Percentiles rank a stretch among this genome's conserved stretches.
Evolutionary conservation across 768 basidiomycete genomes (phyloP).

Genomic region (Jaapia argillacea): DNA sequence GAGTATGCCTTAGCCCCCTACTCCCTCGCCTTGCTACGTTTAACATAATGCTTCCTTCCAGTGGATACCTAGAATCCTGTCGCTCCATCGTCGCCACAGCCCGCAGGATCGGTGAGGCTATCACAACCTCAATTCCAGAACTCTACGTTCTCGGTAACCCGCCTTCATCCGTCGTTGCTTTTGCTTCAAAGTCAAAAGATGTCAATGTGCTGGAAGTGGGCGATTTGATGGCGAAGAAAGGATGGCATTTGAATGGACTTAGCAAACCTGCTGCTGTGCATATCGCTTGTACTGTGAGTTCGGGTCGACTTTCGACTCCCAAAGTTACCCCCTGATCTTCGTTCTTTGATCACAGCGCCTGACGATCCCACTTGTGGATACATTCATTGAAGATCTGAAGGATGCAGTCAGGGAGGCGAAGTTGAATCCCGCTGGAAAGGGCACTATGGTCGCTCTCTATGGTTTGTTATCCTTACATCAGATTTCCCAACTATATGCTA

Average conservation of each 20-base stretch:
- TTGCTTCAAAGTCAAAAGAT: slow-evolving; percentile 40
- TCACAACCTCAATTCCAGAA: slow-evolving; percentile 65
- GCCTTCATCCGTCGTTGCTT: slow-evolving; percentile 84
- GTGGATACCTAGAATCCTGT: slow-evolving; percentile 86
- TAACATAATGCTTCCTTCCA: slow-evolving; percentile 17
- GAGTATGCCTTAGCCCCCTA: slow-evolving; percentile 38
- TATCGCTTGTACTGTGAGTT: slow-evolving; percentile 83
- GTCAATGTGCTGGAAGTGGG: slow-evolving; percentile 84
- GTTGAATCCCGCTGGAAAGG: slow-evolving; percentile 52
- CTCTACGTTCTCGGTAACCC: slow-evolving; percentile 87
- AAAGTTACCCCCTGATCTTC: not conserved
- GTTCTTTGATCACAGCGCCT: slow-evolving; percentile 49
- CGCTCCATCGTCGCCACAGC: slow-evolving; percentile 69
- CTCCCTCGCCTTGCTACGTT: slow-evolving; percentile 1
- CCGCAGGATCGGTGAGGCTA: slow-evolving; percentile 55
- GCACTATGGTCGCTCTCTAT: slow-evolving; percentile 87
- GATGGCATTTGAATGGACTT: slow-evolving; percentile 90
- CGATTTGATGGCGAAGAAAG: slow-evolving; percentile 73
- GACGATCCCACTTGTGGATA: slow-evolving; percentile 68
- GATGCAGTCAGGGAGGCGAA: slow-evolving; percentile 68
- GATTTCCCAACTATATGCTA: not conserved
- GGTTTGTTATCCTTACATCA: slow-evolving; percentile 39
- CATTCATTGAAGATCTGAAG: slow-evolving; percentile 78
- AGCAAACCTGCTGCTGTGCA: slow-evolving; percentile 76
- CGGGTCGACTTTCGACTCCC: not conserved